Conservation (phyloP, 805 yeast species). For the Wickerhamomyces silvicola region DNA sequence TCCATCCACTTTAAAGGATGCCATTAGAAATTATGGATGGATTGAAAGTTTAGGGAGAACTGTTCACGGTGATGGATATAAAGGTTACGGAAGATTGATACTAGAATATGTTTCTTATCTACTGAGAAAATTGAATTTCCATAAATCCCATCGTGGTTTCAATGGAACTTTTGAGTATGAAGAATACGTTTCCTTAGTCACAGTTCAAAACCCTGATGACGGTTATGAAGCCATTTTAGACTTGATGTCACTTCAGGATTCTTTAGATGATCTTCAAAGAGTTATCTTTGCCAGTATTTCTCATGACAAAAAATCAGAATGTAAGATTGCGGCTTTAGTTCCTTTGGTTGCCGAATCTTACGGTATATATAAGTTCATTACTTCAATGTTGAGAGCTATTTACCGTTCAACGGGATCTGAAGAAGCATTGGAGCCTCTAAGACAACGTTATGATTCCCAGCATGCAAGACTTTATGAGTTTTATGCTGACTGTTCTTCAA, state of each 20-base stretch:
- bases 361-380: constrained; percentile 84
- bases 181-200: constrained; percentile 82
- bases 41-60: constrained; percentile 64
- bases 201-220: constrained; percentile 90
- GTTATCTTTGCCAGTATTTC: constrained; percentile 67
- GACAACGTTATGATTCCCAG: constrained; percentile 55
- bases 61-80: constrained; percentile 32
- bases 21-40: constrained; percentile 72
- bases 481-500: constrained; percentile 83
- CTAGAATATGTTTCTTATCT: constrained; percentile 69
- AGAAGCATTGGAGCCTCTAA: constrained; percentile 71
- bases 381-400: constrained; percentile 88
- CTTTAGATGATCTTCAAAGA: constrained; percentile 71
- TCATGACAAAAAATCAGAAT: constrained; percentile 56
- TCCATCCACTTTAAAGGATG: constrained; percentile 74
- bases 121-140: constrained; percentile 72
- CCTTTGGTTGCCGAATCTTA: constrained; percentile 88
- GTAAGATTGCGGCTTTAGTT: constrained; percentile 79
- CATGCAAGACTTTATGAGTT: constrained; percentile 68
- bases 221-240: constrained; percentile 88
- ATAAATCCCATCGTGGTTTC: constrained; percentile 78
- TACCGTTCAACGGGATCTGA: constrained; percentile 64
- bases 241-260: constrained; percentile 79
- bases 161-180: constrained; percentile 95
- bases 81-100: constrained; percentile 65